phyloP scores from a whole-genome alignment of 768 basidiomycete genomes.

The Leccinum incarnatum region DNA sequence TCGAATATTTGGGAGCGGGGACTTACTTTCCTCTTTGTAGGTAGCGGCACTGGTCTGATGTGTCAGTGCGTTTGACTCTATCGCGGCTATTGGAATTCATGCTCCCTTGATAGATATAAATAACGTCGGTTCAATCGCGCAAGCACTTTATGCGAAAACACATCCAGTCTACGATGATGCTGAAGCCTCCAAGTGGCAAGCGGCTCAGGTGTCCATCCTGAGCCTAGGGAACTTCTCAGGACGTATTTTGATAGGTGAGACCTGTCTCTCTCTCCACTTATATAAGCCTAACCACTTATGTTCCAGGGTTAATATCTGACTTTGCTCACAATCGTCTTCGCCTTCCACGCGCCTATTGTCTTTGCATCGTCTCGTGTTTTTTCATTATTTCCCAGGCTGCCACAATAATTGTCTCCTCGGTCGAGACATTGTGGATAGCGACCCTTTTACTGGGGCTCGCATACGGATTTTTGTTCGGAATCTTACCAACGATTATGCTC shows the following conservation, averaged over 20 bases:
- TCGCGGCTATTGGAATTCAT: not conserved
- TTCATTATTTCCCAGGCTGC: constrained; percentile 74
- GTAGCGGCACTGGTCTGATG: constrained; percentile 75
- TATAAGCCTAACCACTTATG: not conserved
- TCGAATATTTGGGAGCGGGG: not conserved
- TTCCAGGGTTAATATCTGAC: constrained; percentile 67
- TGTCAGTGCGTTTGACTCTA: constrained; percentile 41
- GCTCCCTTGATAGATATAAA: constrained; percentile 59
- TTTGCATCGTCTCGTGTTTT: constrained; percentile 61
- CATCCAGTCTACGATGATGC: constrained; percentile 63
- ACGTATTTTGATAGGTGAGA: constrained; percentile 68
- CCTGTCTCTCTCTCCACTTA: not conserved
- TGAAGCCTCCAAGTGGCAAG: constrained; percentile 72
- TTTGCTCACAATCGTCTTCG: constrained; percentile 52
- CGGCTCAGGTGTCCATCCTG: constrained; percentile 78
- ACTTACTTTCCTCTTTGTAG: constrained; percentile 31
- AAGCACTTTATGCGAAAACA: constrained; percentile 61
- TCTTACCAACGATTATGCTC: constrained; percentile 71
- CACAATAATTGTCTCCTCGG: constrained; percentile 52
- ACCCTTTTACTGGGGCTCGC: constrained; percentile 40
- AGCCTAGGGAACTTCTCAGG: constrained; percentile 81
- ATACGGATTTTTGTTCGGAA: constrained; percentile 72
- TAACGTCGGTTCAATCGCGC: constrained; percentile 79
- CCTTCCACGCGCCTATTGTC: constrained; percentile 65
- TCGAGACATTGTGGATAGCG: constrained; percentile 61